Conservation (phyloP, 768 basidiomycete species). For the Boletales sp. region DNA sequence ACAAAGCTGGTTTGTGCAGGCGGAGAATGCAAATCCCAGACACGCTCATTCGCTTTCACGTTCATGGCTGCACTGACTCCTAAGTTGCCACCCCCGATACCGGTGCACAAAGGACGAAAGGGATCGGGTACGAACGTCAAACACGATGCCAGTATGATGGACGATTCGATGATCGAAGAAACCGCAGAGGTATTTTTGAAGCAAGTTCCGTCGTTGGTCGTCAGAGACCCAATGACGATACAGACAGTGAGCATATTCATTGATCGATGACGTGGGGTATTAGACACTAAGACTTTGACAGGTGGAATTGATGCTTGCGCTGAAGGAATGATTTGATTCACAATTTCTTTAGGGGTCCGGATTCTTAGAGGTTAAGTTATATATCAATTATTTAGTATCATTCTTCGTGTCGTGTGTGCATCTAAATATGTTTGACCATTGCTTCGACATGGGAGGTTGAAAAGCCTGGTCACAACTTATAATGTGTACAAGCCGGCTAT, state of each 20-base stretch:
- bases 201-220: slow-evolving; percentile 3
- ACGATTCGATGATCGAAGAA: slow-evolving; percentile 15
- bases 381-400: no score
- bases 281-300: no score
- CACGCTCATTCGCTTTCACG: slow-evolving; percentile 12
- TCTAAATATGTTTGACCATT: no score
- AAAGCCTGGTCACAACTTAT: no score
- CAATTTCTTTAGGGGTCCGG: no score
- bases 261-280: neutral
- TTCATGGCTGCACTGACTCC: slow-evolving; percentile 9
- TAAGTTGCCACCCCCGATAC: slow-evolving; percentile 1
- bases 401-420: no score
- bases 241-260: no score
- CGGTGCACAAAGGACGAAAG: neutral
- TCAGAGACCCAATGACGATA: slow-evolving; percentile 1
- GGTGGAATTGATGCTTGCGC: no score
- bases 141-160: neutral
- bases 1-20: slow-evolving; percentile 4
- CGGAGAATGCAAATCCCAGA: slow-evolving; percentile 12
- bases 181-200: slow-evolving; percentile 7
- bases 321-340: no score
- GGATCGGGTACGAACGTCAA: neutral
- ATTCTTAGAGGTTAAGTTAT: no score
- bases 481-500: no score
- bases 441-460: no score